Conservation (phyloP, 169 alveolate species). For the Perkinsus chesapeaki region DNA sequence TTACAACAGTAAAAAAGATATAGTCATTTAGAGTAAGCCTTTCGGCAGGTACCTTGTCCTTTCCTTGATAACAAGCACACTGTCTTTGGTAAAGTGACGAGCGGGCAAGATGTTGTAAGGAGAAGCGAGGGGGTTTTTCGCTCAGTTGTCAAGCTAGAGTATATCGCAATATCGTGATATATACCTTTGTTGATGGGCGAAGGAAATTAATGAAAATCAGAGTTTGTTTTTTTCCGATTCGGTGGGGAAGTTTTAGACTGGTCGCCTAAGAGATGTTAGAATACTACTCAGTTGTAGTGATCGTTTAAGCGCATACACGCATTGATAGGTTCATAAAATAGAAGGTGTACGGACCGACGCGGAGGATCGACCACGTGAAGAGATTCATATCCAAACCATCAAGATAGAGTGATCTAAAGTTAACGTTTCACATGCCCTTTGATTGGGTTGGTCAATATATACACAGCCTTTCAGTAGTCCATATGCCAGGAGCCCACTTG, state of each 20-base stretch:
- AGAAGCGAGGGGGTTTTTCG: slow-evolving; percentile 80
- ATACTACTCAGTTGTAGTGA: too few species aligned
- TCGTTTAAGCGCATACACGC: too few species aligned
- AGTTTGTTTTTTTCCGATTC: too few species aligned
- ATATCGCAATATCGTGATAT: too few species aligned
- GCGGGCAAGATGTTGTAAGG: slow-evolving; percentile 84
- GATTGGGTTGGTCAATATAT: neutral
- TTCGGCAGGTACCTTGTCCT: slow-evolving; percentile 65
- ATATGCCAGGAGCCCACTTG: too few species aligned
- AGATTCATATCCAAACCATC: neutral
- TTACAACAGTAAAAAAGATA: slow-evolving; percentile 82
- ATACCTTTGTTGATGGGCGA: too few species aligned
- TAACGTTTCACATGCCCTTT: neutral
- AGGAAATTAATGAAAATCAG: too few species aligned
- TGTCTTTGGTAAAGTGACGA: slow-evolving; percentile 92
- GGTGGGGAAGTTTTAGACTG: too few species aligned
- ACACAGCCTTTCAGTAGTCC: too few species aligned
- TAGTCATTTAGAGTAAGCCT: neutral
- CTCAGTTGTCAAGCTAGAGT: too few species aligned
- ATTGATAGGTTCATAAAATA: neutral
- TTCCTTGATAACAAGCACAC: slow-evolving; percentile 97
- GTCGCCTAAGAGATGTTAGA: too few species aligned
- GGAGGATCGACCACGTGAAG: neutral
- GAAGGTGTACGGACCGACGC: neutral
- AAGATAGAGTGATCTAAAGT: neutral